A percentile compares a stretch with the other conserved stretches of the same genome.
These are phyloP conservation scores for Pseudoturritis turrita DNA, from an alignment of 345 rosid genomes.

Conservation along the genomic window DNA sequence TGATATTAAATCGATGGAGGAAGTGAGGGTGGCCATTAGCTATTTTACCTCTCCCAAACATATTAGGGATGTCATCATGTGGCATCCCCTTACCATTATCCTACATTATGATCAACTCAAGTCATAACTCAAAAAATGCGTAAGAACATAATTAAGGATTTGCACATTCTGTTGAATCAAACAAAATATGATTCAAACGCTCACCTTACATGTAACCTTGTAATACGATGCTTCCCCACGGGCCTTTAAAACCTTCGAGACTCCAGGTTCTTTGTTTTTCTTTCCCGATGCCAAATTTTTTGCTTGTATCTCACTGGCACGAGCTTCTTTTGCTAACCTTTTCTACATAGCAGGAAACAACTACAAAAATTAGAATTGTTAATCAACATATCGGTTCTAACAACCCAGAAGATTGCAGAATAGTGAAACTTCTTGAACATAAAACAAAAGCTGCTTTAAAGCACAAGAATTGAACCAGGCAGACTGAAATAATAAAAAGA, in stretches of 20 bases:
- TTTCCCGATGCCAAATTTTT: conserved; percentile 72
- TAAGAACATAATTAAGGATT: not conserved
- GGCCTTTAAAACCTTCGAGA: conserved; percentile 59
- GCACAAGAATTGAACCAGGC: not conserved
- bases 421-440: not conserved
- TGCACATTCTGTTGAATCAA: not conserved
- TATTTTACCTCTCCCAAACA: conserved; percentile 85
- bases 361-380: not conserved
- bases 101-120: conserved; percentile 39
- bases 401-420: conserved; percentile 6
- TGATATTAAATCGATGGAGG: not conserved
- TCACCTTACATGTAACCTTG: conserved; percentile 94
- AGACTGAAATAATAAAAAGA: not conserved
- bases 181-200: conserved; percentile 1
- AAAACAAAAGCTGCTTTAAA: not conserved
- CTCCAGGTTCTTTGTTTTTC: conserved; percentile 70
- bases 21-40: not conserved
- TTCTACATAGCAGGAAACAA: conserved; percentile 46
- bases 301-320: conserved; percentile 74
- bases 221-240: conserved; percentile 95
- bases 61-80: conserved; percentile 98
- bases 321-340: conserved; percentile 89
- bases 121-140: conserved; percentile 9
- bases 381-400: not conserved
- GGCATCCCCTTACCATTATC: conserved; percentile 99